Conservation (phyloP, 169 alveolate genomes). For the Neospora caninum region DNA sequence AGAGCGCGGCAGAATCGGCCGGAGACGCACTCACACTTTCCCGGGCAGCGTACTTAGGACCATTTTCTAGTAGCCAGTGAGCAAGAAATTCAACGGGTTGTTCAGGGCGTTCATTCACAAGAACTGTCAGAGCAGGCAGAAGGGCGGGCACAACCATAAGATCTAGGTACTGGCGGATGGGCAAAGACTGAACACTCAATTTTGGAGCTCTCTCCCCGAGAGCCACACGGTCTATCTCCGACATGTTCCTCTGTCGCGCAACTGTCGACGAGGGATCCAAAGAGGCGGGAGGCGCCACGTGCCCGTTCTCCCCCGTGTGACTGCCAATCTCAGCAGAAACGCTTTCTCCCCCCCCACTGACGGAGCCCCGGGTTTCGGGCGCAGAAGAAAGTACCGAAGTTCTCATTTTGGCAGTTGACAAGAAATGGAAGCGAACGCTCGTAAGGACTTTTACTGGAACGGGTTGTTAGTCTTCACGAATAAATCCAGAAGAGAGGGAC, state of each 20-base stretch:
- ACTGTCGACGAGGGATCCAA: neutral
- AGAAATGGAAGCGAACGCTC: too few species aligned
- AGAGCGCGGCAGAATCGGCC: neutral
- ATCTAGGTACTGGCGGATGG: constrained; percentile 76
- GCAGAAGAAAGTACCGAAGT: neutral
- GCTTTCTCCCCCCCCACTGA: neutral
- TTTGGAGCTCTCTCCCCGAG: constrained; percentile 1
- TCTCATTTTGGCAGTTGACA: neutral
- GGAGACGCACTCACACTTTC: neutral
- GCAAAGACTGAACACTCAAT: constrained; percentile 18
- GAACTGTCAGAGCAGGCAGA: constrained; percentile 80
- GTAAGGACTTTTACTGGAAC: too few species aligned
- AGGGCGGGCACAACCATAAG: constrained; percentile 81
- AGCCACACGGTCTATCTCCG: neutral
- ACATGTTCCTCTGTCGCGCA: neutral
- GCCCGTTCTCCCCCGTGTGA: neutral
- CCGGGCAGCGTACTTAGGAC: neutral
- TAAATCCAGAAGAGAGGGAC: too few species aligned
- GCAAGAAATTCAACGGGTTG: constrained; percentile 81
- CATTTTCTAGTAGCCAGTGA: constrained; percentile 75
- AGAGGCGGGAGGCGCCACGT: neutral
- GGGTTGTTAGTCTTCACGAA: too few species aligned
- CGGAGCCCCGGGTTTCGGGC: neutral
- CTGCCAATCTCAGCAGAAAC: neutral
- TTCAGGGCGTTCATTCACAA: constrained; percentile 79